phyloP scores from a whole-genome alignment of 176 grass and related monocot genomes.

The Bolboschoenus planiculmis region DNA sequence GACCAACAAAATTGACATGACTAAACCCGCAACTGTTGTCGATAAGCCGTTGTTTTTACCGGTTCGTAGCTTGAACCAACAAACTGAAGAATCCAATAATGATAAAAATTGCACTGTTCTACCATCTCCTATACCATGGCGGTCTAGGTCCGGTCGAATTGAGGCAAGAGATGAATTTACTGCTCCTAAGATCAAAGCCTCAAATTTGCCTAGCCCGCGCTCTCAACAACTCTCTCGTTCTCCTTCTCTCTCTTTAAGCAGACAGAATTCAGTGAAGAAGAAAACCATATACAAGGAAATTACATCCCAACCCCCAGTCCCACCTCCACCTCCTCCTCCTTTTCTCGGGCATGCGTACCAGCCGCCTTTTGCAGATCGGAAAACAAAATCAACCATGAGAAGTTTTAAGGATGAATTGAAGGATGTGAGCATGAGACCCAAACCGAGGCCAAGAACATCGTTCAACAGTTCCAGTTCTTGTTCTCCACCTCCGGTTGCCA shows the following conservation, averaged over 20 bases:
- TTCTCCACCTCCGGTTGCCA: slow-evolving; percentile 9
- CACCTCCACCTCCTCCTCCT: slow-evolving; percentile 62
- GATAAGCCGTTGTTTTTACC: slow-evolving; percentile 48
- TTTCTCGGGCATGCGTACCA: slow-evolving; percentile 49
- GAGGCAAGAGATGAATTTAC: slow-evolving; percentile 26
- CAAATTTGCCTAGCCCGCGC: slow-evolving; percentile 25
- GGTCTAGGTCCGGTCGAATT: slow-evolving; percentile 39
- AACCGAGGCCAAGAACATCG: slow-evolving; percentile 41
- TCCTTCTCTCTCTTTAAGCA: slow-evolving; percentile 42
- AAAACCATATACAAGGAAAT: slow-evolving; percentile 39
- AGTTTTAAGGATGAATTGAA: slow-evolving; percentile 87
- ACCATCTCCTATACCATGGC: slow-evolving; percentile 89
- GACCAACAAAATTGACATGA: slow-evolving; percentile 43
- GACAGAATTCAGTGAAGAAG: slow-evolving; percentile 38
- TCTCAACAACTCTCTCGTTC: slow-evolving; percentile 36
- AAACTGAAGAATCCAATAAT: slow-evolving; percentile 6
- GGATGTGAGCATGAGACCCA: slow-evolving; percentile 35
- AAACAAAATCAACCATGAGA: slow-evolving; percentile 35
- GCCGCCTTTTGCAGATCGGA: slow-evolving; percentile 7
- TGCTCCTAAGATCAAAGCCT: slow-evolving; percentile 6
- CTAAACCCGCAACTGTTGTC: slow-evolving; percentile 35
- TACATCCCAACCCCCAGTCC: slow-evolving; percentile 35
- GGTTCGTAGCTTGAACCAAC: slow-evolving; percentile 45
- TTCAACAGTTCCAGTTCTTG: slow-evolving; percentile 26
- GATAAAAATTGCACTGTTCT: slow-evolving; percentile 39